Percentiles rank a stretch among this genome's conserved stretches.
Evolutionary conservation across 306 rosid species (phyloP).

Genomic region (Quercus gilva): DNA sequence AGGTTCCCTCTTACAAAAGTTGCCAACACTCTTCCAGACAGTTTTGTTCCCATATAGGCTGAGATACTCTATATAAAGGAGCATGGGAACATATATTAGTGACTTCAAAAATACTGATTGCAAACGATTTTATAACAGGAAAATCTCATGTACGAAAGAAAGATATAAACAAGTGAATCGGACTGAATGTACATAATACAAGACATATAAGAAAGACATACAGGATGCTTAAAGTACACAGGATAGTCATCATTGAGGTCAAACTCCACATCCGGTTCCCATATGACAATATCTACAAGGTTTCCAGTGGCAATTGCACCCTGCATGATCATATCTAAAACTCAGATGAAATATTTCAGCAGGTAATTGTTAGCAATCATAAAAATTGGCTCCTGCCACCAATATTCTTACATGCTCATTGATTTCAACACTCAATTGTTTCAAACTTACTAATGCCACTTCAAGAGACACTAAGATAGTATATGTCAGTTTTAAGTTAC

Average conservation of each 20-base stretch:
- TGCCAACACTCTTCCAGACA: slow-evolving; percentile 72
- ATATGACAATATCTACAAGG: slow-evolving; percentile 80
- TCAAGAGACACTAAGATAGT: not conserved
- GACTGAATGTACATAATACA: slow-evolving; percentile 4
- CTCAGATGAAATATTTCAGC: slow-evolving; percentile 12
- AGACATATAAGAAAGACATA: slow-evolving; percentile 23
- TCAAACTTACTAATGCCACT: not conserved
- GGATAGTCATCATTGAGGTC: slow-evolving; percentile 55
- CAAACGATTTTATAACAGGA: not conserved
- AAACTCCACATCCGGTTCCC: slow-evolving; percentile 81
- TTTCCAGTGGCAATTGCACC: slow-evolving; percentile 77
- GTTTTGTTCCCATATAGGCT: slow-evolving; percentile 76
- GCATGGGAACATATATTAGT: not conserved
- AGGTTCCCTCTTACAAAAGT: slow-evolving; percentile 93
- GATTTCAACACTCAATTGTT: not conserved
- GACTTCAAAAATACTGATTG: not conserved
- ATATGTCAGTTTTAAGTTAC: not conserved
- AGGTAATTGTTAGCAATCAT: slow-evolving; percentile 3
- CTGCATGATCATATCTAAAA: slow-evolving; percentile 40
- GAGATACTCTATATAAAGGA: slow-evolving; percentile 50
- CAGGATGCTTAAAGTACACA: slow-evolving; percentile 65
- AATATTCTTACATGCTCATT: not conserved
- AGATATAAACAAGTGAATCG: not conserved
- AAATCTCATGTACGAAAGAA: not conserved
- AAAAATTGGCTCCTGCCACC: not conserved